These are phyloP conservation scores for Adenanthera pavonina DNA, from an alignment of 306 rosid genomes.

Conservation along the genomic window DNA sequence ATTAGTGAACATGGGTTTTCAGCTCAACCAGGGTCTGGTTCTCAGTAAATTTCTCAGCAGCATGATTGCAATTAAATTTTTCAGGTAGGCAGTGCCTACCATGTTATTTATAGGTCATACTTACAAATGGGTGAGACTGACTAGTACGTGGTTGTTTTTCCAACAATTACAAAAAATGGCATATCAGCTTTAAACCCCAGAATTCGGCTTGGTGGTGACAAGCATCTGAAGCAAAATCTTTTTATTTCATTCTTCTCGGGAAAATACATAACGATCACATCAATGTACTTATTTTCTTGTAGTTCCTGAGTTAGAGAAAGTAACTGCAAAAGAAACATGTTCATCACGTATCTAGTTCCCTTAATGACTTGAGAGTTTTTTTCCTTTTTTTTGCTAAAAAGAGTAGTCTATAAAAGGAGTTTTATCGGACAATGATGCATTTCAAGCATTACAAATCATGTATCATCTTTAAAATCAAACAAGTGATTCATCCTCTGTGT, in stretches of 20 bases:
- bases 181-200: slow-evolving; percentile 3
- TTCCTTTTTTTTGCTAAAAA: background rate
- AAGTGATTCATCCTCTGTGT: background rate
- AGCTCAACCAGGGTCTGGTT: slow-evolving; percentile 57
- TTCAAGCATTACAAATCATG: background rate
- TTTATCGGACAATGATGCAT: background rate
- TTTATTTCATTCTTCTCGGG: background rate
- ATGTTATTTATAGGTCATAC: background rate
- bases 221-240: slow-evolving; percentile 18
- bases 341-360: background rate
- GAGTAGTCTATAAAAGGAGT: background rate
- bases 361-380: background rate
- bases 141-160: slow-evolving; percentile 9
- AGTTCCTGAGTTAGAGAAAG: background rate
- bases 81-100: background rate
- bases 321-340: background rate
- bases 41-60: slow-evolving; percentile 42
- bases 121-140: background rate
- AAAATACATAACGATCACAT: background rate
- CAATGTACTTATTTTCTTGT: background rate
- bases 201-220: slow-evolving; percentile 12
- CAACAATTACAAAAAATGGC: background rate
- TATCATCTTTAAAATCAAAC: background rate
- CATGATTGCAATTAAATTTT: background rate
- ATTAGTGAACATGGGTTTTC: slow-evolving; percentile 78